Base-by-base conservation (phyloP, 805 yeast species). In the Schizosaccharomyces japonicus region DNA sequence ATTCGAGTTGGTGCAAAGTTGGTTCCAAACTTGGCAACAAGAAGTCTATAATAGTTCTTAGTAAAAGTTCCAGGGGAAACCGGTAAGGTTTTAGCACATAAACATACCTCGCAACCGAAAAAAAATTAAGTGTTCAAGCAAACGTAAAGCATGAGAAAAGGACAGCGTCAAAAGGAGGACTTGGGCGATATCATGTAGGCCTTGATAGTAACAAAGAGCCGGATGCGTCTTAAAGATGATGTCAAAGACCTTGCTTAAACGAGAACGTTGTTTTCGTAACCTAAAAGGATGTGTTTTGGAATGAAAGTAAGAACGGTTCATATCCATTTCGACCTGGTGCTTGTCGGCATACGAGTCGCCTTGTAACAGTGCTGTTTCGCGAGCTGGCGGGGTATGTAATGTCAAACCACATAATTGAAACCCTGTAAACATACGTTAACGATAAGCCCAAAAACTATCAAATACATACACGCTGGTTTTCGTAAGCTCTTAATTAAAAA, bases 191-290 rank as follows among this genome's bases (percentile, higher is more conserved):
- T 36, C 42, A 36, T 36, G 42, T 5, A 36, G 42, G 3, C 42
- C 42, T 36, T 36, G 42, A 36, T 36, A 36, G 42, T 36, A 36
- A n/a, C 42, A 36, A 5, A 36, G 27, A n/a, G 17, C 42, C 23
- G 42, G 42, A 11, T 36, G 23, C 6, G 15, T 25, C 42, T 36
- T 36, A 19, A 36, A 36, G 19, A 36, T 5, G 5, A 21, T 23
- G n/a, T 27, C 23, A 13, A 36, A 27, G 13, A 36, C 13, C 23
- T 36, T 36, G 42, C 13, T 36, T 15, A 36, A 17, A 5, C 23
- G 42, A 15, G 42, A 36, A 5, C 42, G 42, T 13, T 36, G 28
- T 36, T 36, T 36, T 8, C 42, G 42, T 19, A 36, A 27, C n/a
- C 17, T 13, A 19, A 36, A 15, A 19, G 42, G 42, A 36, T 36